Evolutionary conservation across 1,139 yeast genomes (phyloP).

Genomic region (Suhomyces maxii): DNA sequence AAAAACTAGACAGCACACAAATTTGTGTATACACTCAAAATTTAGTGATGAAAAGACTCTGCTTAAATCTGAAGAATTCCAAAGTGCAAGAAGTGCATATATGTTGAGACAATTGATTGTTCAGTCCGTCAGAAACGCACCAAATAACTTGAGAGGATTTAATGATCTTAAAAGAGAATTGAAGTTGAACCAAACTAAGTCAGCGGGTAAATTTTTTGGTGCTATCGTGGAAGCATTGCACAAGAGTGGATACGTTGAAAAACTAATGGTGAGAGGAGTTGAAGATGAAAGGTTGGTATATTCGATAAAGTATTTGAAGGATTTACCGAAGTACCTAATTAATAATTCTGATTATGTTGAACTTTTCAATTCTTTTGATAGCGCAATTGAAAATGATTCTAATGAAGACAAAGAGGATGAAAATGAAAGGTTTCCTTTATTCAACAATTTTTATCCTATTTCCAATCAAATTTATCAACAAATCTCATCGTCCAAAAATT

Average conservation of each 20-base stretch:
- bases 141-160: slow-evolving; percentile 66
- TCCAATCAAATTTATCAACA: slow-evolving; percentile 60
- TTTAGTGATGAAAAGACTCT: slow-evolving; percentile 29
- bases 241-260: slow-evolving; percentile 53
- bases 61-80: slow-evolving; percentile 14
- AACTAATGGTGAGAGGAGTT: slow-evolving; percentile 57
- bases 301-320: slow-evolving; percentile 61
- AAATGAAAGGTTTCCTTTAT: slow-evolving; percentile 22
- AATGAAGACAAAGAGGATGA: slow-evolving; percentile 9
- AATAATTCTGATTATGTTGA: slow-evolving; percentile 27
- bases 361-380: slow-evolving; percentile 13
- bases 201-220: slow-evolving; percentile 51
- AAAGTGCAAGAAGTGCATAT: slow-evolving; percentile 32
- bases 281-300: slow-evolving; percentile 47
- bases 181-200: slow-evolving; percentile 47
- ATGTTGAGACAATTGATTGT: slow-evolving; percentile 44
- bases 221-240: slow-evolving; percentile 54
- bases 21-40: slow-evolving; percentile 45
- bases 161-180: slow-evolving; percentile 65
- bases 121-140: slow-evolving; percentile 59
- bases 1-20: slow-evolving; percentile 47
- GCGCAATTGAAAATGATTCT: slow-evolving; percentile 18
- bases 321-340: slow-evolving; percentile 38
- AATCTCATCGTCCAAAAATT: slow-evolving; percentile 35
- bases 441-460: slow-evolving; percentile 60